Base-by-base conservation (phyloP, 2,329 filamentous ascomycete genomes). In the Neurospora crassa region DNA sequence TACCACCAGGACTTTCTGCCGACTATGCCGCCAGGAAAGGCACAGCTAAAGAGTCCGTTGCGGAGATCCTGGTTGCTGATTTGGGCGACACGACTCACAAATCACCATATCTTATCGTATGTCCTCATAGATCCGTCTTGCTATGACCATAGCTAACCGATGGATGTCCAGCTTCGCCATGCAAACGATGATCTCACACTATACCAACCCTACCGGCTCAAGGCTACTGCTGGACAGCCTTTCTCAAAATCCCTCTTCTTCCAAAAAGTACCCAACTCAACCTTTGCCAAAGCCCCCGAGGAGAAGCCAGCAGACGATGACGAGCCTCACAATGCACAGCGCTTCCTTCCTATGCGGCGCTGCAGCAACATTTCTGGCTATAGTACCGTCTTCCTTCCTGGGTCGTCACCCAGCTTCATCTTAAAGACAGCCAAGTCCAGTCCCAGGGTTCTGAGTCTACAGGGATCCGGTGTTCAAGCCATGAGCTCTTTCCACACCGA, bases 1-100 rank as follows among this genome's bases (percentile, higher is more conserved):
- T 97, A 2, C 93, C 93, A 0, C 90, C 92, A 0, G 85, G 92
- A 11, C 82, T 98, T 37, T 92, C 91, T 1, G 82, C 88, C 6
- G 92, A 95, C 43, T 91, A 90, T 76, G 83, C 88, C 0, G 87
- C 88, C 3, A 88, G 92, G 75, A 89, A 93, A 76, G 90, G 90
- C 67, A 89, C 89, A 29, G 87, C 88, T 8, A 91, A 90, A 76
- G 94, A 96, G 76, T 86, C 84, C 0, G 80, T 99, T 8, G 88
- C 89, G 0, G 95, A 99, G 79, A 87, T 97, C 5, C 78, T 97
- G 8, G 88, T 97, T 6, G 91, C 94, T 42, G 91, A 98, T 74
- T 86, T 99, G 14, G 96, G 96, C 37, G 93, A 97, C 77, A 82
- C 85, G 5, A 89, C 88, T 11, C 85, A 86, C 29, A 89, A 87